phyloP scores from a whole-genome alignment of 768 basidiomycete genomes.

The Lentinula boryana region DNA sequence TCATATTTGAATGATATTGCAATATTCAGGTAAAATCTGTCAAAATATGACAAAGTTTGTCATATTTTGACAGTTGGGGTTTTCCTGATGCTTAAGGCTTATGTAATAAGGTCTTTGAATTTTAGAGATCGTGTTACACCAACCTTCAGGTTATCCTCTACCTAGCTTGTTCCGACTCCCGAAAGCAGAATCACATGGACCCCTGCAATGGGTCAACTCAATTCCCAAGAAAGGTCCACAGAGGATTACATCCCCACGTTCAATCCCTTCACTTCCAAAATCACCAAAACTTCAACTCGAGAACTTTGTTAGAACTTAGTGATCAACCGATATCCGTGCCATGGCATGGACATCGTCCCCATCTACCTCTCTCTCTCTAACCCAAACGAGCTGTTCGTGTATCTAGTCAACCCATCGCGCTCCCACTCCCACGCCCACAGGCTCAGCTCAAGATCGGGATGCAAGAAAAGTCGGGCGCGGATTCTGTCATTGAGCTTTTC shows the following conservation, averaged over 20 bases:
- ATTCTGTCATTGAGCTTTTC: slow-evolving; percentile 70
- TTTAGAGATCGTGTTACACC: slow-evolving; percentile 54
- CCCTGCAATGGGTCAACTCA: slow-evolving; percentile 32
- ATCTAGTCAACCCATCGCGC: slow-evolving; percentile 70
- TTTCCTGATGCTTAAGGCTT: too few relatives aligned
- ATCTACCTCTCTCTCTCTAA: slow-evolving; percentile 29
- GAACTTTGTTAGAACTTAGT: slow-evolving; percentile 28
- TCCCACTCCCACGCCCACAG: slow-evolving; percentile 46
- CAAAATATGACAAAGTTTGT: too few relatives aligned
- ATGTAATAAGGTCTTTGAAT: slow-evolving; percentile 19
- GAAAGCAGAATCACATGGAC: slow-evolving; percentile 44
- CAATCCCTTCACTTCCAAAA: slow-evolving; percentile 36
- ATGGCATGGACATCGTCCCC: slow-evolving; percentile 68
- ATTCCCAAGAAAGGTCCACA: slow-evolving; percentile 30
- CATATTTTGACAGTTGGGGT: too few relatives aligned
- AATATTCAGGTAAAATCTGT: too few relatives aligned
- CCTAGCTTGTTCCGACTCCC: slow-evolving; percentile 58
- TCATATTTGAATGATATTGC: too few relatives aligned
- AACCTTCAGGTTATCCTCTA: slow-evolving; percentile 49
- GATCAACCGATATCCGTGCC: slow-evolving; percentile 47
- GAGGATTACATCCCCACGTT: slow-evolving; percentile 58
- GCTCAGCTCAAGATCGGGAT: slow-evolving; percentile 15
- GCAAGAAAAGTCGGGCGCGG: slow-evolving; percentile 53
- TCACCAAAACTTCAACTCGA: slow-evolving; percentile 39
- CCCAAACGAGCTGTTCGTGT: slow-evolving; percentile 49